Evolutionary conservation across 345 rosid species (phyloP).

Genomic region (Salix brachista): DNA sequence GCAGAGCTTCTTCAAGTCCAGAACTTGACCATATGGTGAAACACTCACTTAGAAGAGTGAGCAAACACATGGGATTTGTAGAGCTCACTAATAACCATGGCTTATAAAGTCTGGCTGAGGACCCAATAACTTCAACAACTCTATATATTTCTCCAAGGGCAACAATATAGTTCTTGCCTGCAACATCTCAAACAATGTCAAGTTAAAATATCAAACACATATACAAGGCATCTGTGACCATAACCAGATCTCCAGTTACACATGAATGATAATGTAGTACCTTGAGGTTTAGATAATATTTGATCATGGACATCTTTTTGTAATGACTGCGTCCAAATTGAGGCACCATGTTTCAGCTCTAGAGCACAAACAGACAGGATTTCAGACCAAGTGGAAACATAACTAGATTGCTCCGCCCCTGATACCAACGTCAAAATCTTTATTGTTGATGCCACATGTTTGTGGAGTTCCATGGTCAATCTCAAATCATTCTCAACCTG

Average conservation of each 20-base stretch:
- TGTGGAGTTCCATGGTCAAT: conserved; percentile 54
- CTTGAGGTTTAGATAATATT: conserved; percentile 51
- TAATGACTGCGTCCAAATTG: conserved; percentile 62
- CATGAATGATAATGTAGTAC: conserved; percentile 29
- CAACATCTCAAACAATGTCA: neutral
- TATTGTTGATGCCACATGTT: conserved; percentile 38
- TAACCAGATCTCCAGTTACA: neutral
- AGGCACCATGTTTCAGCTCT: conserved; percentile 75
- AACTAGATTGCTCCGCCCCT: conserved; percentile 45
- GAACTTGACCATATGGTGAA: conserved; percentile 61
- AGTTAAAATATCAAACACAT: neutral
- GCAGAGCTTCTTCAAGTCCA: conserved; percentile 66
- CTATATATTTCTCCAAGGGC: conserved; percentile 85
- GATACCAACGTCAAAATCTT: conserved; percentile 60
- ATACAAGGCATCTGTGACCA: neutral
- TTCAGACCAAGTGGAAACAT: conserved; percentile 58
- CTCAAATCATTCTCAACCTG: conserved; percentile 64
- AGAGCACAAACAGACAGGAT: conserved; percentile 56
- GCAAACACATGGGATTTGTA: conserved; percentile 25
- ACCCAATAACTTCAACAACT: conserved; percentile 57
- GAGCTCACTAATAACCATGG: conserved; percentile 64
- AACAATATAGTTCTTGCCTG: conserved; percentile 61
- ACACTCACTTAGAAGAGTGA: conserved; percentile 56
- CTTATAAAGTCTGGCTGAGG: conserved; percentile 57
- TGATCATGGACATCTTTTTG: conserved; percentile 43